Base-by-base conservation (phyloP, 352 stramenopile genomes). In the Phytophthora aleatoria region DNA sequence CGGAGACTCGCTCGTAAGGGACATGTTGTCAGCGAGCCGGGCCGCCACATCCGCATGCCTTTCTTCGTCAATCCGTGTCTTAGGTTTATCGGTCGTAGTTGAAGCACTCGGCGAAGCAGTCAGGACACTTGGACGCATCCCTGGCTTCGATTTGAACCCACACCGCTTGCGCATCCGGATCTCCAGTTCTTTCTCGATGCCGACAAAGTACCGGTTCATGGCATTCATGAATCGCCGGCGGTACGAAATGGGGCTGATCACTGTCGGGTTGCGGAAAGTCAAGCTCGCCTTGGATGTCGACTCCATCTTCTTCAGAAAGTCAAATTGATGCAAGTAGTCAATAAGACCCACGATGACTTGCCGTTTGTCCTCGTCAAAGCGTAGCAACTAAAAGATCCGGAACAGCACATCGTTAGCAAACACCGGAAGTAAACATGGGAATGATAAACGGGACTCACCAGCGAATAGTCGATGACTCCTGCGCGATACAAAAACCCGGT, bases 301-400 rank as follows among this genome's bases (percentile, higher is more conserved):
- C 65, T 96, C 87, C 80, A 96, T 94, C 52, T 94, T 94, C 62
- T 96, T 96, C 15, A 96, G 58, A 56, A 96, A 92, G 59, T 96
- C 87, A 52, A 92, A 96, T 48, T 96, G 87, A 51, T 96, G 87
- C 53, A 96, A 58, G 49, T 94, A 96, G 57, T 96, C 87, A 56
- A 96, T 96, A 12, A 96, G 65, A 1, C 84, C 83, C 10, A 92
- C 79, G 15, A 92, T 76, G 15, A 96, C 77, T 60, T 84, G 77
- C 0, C 86, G 81, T 15, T 85, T 83, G 13, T 90, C 71, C 57
- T 96, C 87, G 57, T 96, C 83, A 45, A 96, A 94, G 13, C 90
- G 70, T 52, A 96, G 77, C 41, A 94, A 66, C 85, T 91, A 52
- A 48, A 27, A 61, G 0, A 64, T 33, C 8, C 31, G 53, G 51